These are phyloP conservation scores for Neonectria coccinea DNA, from an alignment of 2,329 filamentous ascomycete genomes.

Conservation along the genomic window DNA sequence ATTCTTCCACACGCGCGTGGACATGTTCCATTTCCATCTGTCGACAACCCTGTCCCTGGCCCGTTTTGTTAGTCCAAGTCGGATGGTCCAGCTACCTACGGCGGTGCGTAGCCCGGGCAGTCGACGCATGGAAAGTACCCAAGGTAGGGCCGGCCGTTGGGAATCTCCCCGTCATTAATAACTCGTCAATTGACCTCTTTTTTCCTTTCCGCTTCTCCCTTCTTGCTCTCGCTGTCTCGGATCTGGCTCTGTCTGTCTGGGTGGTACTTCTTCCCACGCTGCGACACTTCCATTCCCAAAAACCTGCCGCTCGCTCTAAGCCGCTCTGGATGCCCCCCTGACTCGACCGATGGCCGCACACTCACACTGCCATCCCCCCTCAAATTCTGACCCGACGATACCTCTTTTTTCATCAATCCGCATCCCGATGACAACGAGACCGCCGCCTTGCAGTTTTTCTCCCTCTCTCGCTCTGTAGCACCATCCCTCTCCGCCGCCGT, in stretches of 20 bases:
- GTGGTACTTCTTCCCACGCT: background rate
- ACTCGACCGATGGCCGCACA: conserved; percentile 27
- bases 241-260: background rate
- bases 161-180: conserved; percentile 22
- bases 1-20: conserved; percentile 1
- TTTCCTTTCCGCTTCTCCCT: background rate
- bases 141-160: background rate
- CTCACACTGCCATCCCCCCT: conserved; percentile 15
- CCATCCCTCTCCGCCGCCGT: background rate
- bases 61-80: conserved; percentile 15
- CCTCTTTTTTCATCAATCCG: conserved; percentile 1
- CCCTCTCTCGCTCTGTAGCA: conserved; percentile 17
- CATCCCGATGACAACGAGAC: conserved; percentile 36
- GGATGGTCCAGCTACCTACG: too few relatives aligned
- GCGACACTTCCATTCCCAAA: conserved; percentile 8
- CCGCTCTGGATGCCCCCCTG: background rate
- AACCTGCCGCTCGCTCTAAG: background rate
- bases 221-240: background rate
- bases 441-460: conserved; percentile 1
- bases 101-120: conserved; percentile 4
- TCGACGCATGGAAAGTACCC: conserved; percentile 11
- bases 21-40: conserved; percentile 19
- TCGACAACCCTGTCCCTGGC: conserved; percentile 19
- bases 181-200: conserved; percentile 18
- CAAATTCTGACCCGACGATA: conserved; percentile 22